Evolutionary conservation across 805 yeast genomes (phyloP).

Genomic region (Pichia phayaonensis): DNA sequence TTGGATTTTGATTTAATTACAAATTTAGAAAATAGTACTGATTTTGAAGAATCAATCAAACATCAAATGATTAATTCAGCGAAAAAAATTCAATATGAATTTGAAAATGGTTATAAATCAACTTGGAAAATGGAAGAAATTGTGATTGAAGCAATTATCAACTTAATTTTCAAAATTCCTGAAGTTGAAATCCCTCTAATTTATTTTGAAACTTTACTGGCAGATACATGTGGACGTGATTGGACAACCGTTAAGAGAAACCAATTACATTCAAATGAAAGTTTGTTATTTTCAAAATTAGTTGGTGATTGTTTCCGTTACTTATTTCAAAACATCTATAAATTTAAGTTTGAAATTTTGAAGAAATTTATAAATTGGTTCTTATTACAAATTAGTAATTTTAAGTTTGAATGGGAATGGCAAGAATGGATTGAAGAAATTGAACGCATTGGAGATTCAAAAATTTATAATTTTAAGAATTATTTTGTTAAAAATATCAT

Average conservation of each 20-base stretch:
- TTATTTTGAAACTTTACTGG: slow-evolving; percentile 77
- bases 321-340: slow-evolving; percentile 59
- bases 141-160: slow-evolving; percentile 73
- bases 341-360: slow-evolving; percentile 69
- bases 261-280: slow-evolving; percentile 17
- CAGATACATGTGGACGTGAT: slow-evolving; percentile 79
- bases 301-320: slow-evolving; percentile 87
- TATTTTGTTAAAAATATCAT: slow-evolving; percentile 72
- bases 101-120: slow-evolving; percentile 35
- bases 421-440: slow-evolving; percentile 72
- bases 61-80: slow-evolving; percentile 25
- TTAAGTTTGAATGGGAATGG: slow-evolving; percentile 97
- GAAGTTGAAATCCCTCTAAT: slow-evolving; percentile 53
- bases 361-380: slow-evolving; percentile 82
- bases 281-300: slow-evolving; percentile 76
- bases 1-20: slow-evolving; percentile 31
- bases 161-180: slow-evolving; percentile 73
- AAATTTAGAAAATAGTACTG: slow-evolving; percentile 23
- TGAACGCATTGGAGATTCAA: slow-evolving; percentile 36
- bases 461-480: slow-evolving; percentile 62
- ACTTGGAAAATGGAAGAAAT: slow-evolving; percentile 92
- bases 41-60: slow-evolving; percentile 21
- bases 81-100: slow-evolving; percentile 33
- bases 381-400: slow-evolving; percentile 85
- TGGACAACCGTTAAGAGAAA: slow-evolving; percentile 36